A percentile compares a stretch with the other conserved stretches of the same genome.
These are phyloP conservation scores for Fusarium sp. DNA, from an alignment of 2,329 filamentous ascomycete genomes.

Conservation along the genomic window DNA sequence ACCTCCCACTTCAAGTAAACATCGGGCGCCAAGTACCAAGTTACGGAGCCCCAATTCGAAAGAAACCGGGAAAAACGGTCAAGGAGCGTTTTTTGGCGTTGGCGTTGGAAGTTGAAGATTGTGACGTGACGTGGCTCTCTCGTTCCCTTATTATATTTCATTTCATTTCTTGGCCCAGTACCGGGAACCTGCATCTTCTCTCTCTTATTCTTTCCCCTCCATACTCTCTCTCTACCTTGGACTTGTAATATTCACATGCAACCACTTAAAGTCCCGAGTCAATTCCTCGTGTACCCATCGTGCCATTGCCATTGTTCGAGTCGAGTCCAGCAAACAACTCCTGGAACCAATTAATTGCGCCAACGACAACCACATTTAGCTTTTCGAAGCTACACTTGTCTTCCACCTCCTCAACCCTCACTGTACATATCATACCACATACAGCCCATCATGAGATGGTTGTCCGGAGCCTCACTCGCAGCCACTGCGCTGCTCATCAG, in stretches of 20 bases:
- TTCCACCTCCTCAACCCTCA: background rate
- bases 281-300: constrained; percentile 2
- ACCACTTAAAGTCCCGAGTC: constrained; percentile 16
- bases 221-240: background rate
- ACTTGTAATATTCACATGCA: constrained; percentile 8
- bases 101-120: background rate
- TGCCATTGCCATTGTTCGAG: constrained; percentile 4
- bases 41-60: constrained; percentile 15
- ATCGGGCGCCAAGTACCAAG: constrained; percentile 15
- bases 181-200: constrained; percentile 27
- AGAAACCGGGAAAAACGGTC: constrained; percentile 24
- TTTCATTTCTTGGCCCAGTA: background rate
- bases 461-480: constrained; percentile 28
- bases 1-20: constrained; percentile 21
- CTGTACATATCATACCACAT: constrained; percentile 15
- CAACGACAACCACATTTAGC: background rate
- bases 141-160: constrained; percentile 17
- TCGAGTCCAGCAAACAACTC: background rate
- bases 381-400: background rate
- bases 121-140: constrained; percentile 34
- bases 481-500: constrained; percentile 45
- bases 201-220: background rate
- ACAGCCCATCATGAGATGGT: constrained; percentile 45
- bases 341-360: background rate
- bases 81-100: constrained; percentile 5